These are phyloP conservation scores for Eimeria maxima DNA, from an alignment of 169 alveolate genomes.

Conservation along the genomic window DNA sequence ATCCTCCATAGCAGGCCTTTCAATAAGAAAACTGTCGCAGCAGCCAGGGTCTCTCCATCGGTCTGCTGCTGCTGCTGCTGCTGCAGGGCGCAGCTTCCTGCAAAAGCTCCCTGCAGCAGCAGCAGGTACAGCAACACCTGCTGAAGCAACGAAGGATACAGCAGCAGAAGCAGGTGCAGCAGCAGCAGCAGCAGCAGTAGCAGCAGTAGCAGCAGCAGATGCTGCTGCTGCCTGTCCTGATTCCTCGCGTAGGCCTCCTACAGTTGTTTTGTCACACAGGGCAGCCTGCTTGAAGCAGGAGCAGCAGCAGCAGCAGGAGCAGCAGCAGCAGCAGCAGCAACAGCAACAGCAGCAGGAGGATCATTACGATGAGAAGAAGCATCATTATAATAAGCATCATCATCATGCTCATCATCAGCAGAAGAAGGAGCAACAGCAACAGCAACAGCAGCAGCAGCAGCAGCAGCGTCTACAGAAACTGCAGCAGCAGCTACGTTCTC, in stretches of 20 bases:
- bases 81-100: background rate
- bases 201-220: too few species aligned
- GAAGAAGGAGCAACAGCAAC: too few species aligned
- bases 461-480: background rate
- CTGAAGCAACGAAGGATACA: too few species aligned
- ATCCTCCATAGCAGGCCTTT: background rate
- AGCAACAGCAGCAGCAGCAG: background rate
- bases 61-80: constrained; percentile 24
- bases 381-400: too few species aligned
- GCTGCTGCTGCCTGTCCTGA: too few species aligned
- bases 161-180: too few species aligned
- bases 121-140: too few species aligned
- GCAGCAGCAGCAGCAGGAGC: background rate
- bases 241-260: too few species aligned
- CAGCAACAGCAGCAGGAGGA: too few species aligned
- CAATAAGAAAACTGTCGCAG: background rate
- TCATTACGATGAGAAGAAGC: too few species aligned
- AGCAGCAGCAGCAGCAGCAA: background rate
- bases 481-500: constrained; percentile 54
- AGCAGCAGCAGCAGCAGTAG: too few species aligned
- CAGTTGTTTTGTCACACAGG: background rate
- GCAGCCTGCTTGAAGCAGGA: background rate
- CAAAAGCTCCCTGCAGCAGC: background rate
- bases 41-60: background rate
- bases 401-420: too few species aligned